Conservation (phyloP, 2,329 filamentous ascomycete species). For the Aureobasidium sp. region DNA sequence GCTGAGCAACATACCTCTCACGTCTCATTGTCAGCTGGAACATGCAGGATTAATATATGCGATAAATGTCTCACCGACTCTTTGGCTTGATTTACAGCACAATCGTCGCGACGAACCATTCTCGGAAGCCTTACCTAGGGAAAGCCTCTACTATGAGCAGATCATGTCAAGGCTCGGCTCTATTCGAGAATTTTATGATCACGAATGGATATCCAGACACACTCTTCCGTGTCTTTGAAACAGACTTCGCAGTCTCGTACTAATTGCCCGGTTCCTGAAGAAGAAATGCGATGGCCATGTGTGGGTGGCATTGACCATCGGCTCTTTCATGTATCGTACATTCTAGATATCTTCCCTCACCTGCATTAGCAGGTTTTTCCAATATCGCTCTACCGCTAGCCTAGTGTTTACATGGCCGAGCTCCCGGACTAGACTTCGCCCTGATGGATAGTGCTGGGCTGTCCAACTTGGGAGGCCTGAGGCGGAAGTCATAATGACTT, state of each 20-base stretch:
- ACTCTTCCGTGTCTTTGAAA: neutral
- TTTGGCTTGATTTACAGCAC: neutral
- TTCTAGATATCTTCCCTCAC: neutral
- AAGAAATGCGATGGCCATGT: neutral
- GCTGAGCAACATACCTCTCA: neutral
- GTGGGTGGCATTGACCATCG: slow-evolving; percentile 7
- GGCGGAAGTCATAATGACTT: neutral
- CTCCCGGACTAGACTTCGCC: neutral
- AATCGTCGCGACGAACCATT: neutral
- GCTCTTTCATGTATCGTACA: neutral
- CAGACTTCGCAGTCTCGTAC: neutral
- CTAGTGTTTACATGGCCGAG: neutral
- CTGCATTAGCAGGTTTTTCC: slow-evolving; percentile 1
- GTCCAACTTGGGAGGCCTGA: neutral
- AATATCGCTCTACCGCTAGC: neutral
- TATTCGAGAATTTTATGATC: neutral
- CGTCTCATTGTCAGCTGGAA: neutral
- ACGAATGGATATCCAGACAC: neutral
- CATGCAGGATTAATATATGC: neutral
- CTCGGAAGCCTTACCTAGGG: neutral
- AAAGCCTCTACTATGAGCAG: neutral
- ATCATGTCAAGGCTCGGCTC: neutral
- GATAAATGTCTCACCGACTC: neutral
- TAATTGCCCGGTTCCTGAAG: neutral
- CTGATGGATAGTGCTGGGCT: neutral